A percentile compares a stretch with the other conserved stretches of the same genome.
Evolutionary conservation across 2,329 filamentous ascomycete genomes (phyloP).

Genomic region (Aureobasidium sp.): DNA sequence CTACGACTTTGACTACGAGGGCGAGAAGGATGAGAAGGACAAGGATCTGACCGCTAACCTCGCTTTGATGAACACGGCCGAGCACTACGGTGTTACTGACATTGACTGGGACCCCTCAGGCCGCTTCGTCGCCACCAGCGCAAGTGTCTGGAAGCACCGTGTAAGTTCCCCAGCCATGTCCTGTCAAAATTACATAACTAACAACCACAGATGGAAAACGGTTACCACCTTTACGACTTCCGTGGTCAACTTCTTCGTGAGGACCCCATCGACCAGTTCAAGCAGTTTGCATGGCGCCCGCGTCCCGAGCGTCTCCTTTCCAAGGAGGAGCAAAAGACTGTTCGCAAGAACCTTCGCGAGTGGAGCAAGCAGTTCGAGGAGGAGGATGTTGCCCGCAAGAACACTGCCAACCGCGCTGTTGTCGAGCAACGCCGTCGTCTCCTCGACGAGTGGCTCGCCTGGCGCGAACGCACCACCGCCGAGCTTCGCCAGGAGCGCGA

Average conservation of each 20-base stretch:
- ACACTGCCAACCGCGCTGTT: conserved; percentile 87
- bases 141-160: conserved; percentile 90
- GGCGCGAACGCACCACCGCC: conserved; percentile 66
- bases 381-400: conserved; percentile 87
- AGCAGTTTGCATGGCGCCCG: conserved; percentile 93
- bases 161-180: conserved; percentile 49
- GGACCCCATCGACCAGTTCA: conserved; percentile 92
- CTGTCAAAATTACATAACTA: background rate
- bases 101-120: conserved; percentile 98
- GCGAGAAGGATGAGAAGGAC: conserved; percentile 85
- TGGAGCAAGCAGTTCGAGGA: conserved; percentile 94
- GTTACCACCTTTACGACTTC: conserved; percentile 98
- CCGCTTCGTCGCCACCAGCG: conserved; percentile 87
- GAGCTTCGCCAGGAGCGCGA: conserved; percentile 67
- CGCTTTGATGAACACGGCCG: conserved; percentile 84
- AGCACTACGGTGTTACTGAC: conserved; percentile 97
- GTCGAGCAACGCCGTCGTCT: conserved; percentile 77
- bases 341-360: conserved; percentile 96
- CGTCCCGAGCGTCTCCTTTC: conserved; percentile 82
- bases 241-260: conserved; percentile 82
- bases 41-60: conserved; percentile 94
- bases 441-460: conserved; percentile 83
- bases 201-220: conserved; percentile 82
- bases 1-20: conserved; percentile 96
- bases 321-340: conserved; percentile 95